Percentiles rank a stretch among this genome's conserved stretches.
phyloP scores from a whole-genome alignment of 1,284 basidiomycete genomes.

The Trichosporon coremiiforme region DNA sequence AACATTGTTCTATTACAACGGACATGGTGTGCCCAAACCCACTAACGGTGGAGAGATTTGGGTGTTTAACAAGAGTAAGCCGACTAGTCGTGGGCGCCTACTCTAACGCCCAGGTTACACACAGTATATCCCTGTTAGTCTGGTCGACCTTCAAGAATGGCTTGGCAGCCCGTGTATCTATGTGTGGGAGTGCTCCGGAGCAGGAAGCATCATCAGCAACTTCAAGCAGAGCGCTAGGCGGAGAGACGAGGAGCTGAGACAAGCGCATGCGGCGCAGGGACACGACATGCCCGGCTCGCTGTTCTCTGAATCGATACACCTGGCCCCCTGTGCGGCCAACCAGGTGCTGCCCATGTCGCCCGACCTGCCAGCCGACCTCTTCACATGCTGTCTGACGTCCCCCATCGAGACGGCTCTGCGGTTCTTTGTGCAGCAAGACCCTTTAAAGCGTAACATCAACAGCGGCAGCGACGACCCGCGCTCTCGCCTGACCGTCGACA shows the following conservation, averaged over 20 bases:
- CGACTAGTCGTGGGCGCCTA: neutral
- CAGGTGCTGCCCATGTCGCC: slow-evolving; percentile 94
- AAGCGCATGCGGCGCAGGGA: slow-evolving; percentile 37
- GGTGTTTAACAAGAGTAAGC: slow-evolving; percentile 86
- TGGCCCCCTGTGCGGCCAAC: slow-evolving; percentile 89
- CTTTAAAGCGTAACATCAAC: slow-evolving; percentile 66
- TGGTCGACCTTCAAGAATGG: slow-evolving; percentile 91
- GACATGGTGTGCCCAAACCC: slow-evolving; percentile 96
- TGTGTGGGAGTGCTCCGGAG: slow-evolving; percentile 98
- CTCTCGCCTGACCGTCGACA: slow-evolving; percentile 71
- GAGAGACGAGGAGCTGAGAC: slow-evolving; percentile 70
- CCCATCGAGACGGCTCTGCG: slow-evolving; percentile 97
- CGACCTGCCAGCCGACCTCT: slow-evolving; percentile 93
- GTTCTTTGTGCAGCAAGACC: slow-evolving; percentile 89
- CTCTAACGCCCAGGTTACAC: slow-evolving; percentile 67
- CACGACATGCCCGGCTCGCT: slow-evolving; percentile 65
- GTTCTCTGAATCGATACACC: slow-evolving; percentile 87
- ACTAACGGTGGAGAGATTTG: slow-evolving; percentile 96
- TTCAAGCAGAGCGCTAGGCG: slow-evolving; percentile 85
- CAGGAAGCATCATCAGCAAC: slow-evolving; percentile 88
- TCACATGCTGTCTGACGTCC: slow-evolving; percentile 96
- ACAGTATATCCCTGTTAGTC: slow-evolving; percentile 95
- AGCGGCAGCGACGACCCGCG: slow-evolving; percentile 59
- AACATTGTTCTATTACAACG: slow-evolving; percentile 96
- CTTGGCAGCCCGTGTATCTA: slow-evolving; percentile 92